Evolutionary conservation across 768 basidiomycete species (phyloP), one percentile per base, ranked within the genome.

Genomic region (Dentipellis fragilis): DNA sequence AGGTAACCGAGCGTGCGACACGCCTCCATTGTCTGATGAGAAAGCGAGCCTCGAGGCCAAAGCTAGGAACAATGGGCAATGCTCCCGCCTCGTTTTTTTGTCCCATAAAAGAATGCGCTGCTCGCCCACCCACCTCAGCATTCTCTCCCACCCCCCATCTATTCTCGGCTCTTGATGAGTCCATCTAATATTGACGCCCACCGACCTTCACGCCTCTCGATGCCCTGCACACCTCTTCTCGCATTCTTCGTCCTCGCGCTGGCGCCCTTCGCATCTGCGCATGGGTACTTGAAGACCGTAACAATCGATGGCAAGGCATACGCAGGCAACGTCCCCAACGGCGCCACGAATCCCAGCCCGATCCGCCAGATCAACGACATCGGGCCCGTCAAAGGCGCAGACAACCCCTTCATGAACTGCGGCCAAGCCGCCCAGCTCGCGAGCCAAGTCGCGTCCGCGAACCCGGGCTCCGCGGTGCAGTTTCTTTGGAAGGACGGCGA

Each of bases 351-450:
- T n/a, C 53, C 54, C 36, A 58, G 57, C 51, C 56, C 58, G 17
- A 69, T 79, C 37, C 75, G 79, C 39, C 72, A 71, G 56, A 71
- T 79, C 38, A 61, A 67, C 54, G 63, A 62, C 51, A 70, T 72
- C 56, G 53, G 64, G 0, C 77, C 79, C 3, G 74, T 79, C 57
- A 77, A 85, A 64, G 80, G 79, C 42, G 75, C 81, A 11, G 66
- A 35, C 40, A 85, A 42, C 48, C 62, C 75, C 2, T 70, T 68
- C 42, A 22, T 84, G 4, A 84, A 78, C 65, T 87, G 85, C 57
- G 86, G 85, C 7, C 68, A 70, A n/a, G 64, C 73, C 17, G 77
- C 81, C 1, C 66, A 71, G 39, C 65, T 71, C 0, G 84, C 80
- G 1, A 50, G 72, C 3, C 66, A 74, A 47, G 72, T 79, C 40